Base-by-base conservation (phyloP, 352 stramenopile species). In the Pythium angustatum region DNA sequence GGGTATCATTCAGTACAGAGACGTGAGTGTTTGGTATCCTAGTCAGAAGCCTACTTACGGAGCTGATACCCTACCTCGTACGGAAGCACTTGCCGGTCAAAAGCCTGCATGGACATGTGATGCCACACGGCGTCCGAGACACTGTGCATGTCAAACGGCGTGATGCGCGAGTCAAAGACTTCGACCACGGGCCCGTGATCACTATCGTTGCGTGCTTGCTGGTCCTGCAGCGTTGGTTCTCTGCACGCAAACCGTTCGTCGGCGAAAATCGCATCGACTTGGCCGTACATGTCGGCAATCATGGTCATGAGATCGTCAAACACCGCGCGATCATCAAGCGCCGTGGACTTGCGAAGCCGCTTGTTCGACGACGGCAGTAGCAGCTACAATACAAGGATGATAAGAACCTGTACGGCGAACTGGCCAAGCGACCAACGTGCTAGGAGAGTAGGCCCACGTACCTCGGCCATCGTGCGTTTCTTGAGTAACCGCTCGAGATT, bases 61-160 rank as follows among this genome's bases (percentile, higher is more conserved):
- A n/a, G n/a, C n/a, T n/a, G n/a, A n/a, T n/a, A n/a, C 22, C 57
- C 4, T 49, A 64, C 58, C 17, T 67, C 12, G 27, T 53, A 36
- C 22, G 50, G 60, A 14, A 62, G 28, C 5, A 17, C 30, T 17
- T 54, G 28, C 1, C 22, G 3, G 19, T 62, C 60, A 34, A 57
- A 48, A 4, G 22, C 31, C 30, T 66, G 58, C 40, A 54, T 52
- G 26, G 58, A 47, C 58, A 66, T 59, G 60, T 61, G 50, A 33
- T 68, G 44, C 61, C 61, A 68, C 30, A 68, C n/a, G 2, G 61
- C 61, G 10, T 68, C 53, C 26, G 61, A 48, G 21, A 58, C 60
- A 8, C 33, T 49, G 21, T 58, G 31, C 12, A 62, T 55, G 2
- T 43, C 45, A 14, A 68, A 68, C 28, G 61, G 61, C 9, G 22